Percentiles rank a stretch among this genome's conserved stretches.
These are phyloP conservation scores for Chlamydomonas sphaeroides DNA, from an alignment of 139 green algal species.

Conservation along the genomic window DNA sequence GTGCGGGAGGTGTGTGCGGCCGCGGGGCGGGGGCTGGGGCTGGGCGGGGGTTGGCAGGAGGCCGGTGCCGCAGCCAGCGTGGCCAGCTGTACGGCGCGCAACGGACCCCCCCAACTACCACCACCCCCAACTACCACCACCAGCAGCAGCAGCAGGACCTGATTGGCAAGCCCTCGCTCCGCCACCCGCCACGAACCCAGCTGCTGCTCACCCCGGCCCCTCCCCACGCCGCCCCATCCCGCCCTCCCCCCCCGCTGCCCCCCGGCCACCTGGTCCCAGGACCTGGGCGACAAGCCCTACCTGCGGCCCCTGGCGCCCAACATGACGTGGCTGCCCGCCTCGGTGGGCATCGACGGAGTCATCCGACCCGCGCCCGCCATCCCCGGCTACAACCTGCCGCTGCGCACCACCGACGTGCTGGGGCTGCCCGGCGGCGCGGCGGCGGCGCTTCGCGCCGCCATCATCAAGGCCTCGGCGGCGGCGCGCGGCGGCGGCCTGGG, in stretches of 20 bases:
- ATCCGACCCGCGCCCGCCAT: background rate
- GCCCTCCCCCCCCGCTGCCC: too few species aligned
- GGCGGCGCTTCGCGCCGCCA: background rate
- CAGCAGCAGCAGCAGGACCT: too few species aligned
- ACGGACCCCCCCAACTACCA: too few species aligned
- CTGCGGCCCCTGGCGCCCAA: background rate
- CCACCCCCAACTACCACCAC: too few species aligned
- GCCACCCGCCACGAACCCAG: background rate
- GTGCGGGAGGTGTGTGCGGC: background rate
- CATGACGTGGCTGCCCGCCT: background rate
- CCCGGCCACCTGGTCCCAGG: background rate
- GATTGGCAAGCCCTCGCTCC: too few species aligned
- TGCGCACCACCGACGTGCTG: background rate
- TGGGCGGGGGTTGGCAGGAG: too few species aligned
- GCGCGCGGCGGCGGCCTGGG: too few species aligned
- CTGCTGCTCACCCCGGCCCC: background rate
- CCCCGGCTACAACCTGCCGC: constrained; percentile 7
- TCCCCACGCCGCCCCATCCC: background rate
- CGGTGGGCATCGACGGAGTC: background rate
- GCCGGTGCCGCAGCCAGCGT: too few species aligned
- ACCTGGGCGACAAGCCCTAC: constrained; percentile 27
- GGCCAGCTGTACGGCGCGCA: too few species aligned
- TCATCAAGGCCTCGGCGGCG: too few species aligned
- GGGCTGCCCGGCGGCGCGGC: too few species aligned
- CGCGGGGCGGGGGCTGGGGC: background rate